phyloP scores from a whole-genome alignment of 129 eudicot genomes.

The Lactuca sativa region DNA sequence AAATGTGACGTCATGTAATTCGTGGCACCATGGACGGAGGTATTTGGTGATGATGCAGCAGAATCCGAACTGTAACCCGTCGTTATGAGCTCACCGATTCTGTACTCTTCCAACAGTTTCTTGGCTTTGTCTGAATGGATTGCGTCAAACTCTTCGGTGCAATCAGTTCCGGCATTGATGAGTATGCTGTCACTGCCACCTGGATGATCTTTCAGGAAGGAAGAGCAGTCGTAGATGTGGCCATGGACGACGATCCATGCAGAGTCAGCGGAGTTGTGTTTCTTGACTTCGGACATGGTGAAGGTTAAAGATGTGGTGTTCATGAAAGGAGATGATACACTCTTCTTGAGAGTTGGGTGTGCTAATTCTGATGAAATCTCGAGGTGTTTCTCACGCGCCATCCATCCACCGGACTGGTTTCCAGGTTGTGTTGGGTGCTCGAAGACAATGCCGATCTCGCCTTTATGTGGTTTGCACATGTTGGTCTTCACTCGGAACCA shows the following conservation, averaged over 20 bases:
- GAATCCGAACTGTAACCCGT: slow-evolving; percentile 59
- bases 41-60: slow-evolving; percentile 62
- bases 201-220: slow-evolving; percentile 86
- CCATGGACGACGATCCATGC: slow-evolving; percentile 99
- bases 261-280: slow-evolving; percentile 76
- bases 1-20: slow-evolving; percentile 29
- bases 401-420: slow-evolving; percentile 95
- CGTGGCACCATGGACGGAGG: slow-evolving; percentile 71
- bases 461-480: slow-evolving; percentile 92
- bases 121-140: slow-evolving; percentile 93
- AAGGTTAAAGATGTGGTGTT: slow-evolving; percentile 56
- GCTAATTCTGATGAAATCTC: slow-evolving; percentile 49
- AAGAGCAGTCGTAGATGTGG: slow-evolving; percentile 81
- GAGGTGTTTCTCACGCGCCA: slow-evolving; percentile 78
- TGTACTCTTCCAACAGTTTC: slow-evolving; percentile 64
- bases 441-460: slow-evolving; percentile 88
- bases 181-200: slow-evolving; percentile 94
- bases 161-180: slow-evolving; percentile 93
- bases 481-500: slow-evolving; percentile 93
- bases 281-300: slow-evolving; percentile 69
- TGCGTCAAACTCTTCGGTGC: slow-evolving; percentile 94
- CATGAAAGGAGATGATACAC: slow-evolving; percentile 83
- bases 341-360: slow-evolving; percentile 53
- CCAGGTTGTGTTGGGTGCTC: slow-evolving; percentile 99
- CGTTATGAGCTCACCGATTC: slow-evolving; percentile 76